Percentiles rank a stretch among this genome's conserved stretches.
Evolutionary conservation across 768 basidiomycete species (phyloP).

Genomic region (Rossbeevera mucosa): DNA sequence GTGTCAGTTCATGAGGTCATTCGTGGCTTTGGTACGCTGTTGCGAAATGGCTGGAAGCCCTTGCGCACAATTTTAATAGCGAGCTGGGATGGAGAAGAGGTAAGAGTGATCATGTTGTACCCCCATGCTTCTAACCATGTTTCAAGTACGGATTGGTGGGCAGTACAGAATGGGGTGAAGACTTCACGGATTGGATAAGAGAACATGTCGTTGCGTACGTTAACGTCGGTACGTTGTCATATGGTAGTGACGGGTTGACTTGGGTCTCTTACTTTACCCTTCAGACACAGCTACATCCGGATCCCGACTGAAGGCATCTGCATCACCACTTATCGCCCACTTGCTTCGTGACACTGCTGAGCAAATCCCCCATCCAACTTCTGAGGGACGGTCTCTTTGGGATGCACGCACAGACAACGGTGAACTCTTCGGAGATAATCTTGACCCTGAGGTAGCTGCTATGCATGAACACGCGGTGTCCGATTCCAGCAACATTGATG

Average conservation of each 20-base stretch:
- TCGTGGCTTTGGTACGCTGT: conserved; percentile 48
- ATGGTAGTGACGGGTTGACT: conserved; percentile 26
- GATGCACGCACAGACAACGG: conserved; percentile 60
- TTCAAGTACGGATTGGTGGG: conserved; percentile 68
- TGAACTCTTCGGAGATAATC: conserved; percentile 34
- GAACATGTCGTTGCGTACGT: conserved; percentile 83
- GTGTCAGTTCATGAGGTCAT: conserved; percentile 53
- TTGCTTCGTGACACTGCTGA: conserved; percentile 65
- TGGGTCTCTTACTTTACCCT: conserved; percentile 32
- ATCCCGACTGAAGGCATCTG: conserved; percentile 46
- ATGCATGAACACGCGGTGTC: conserved; percentile 24
- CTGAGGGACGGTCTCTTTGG: conserved; percentile 66
- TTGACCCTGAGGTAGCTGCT: conserved; percentile 27
- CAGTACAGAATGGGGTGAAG: conserved; percentile 92
- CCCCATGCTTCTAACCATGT: neutral
- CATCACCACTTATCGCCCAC: conserved; percentile 80
- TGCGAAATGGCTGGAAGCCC: conserved; percentile 61
- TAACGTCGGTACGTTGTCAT: conserved; percentile 54
- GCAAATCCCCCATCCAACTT: conserved; percentile 70
- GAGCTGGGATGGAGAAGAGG: conserved; percentile 79
- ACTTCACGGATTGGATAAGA: conserved; percentile 78
- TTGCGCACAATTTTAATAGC: conserved; percentile 69
- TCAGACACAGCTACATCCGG: conserved; percentile 53
- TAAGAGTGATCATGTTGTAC: conserved; percentile 16
- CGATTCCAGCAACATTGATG: conserved; percentile 34